These are phyloP conservation scores for Ilyonectria sp. DNA, from an alignment of 2,329 filamentous ascomycete genomes.

Conservation along the genomic window DNA sequence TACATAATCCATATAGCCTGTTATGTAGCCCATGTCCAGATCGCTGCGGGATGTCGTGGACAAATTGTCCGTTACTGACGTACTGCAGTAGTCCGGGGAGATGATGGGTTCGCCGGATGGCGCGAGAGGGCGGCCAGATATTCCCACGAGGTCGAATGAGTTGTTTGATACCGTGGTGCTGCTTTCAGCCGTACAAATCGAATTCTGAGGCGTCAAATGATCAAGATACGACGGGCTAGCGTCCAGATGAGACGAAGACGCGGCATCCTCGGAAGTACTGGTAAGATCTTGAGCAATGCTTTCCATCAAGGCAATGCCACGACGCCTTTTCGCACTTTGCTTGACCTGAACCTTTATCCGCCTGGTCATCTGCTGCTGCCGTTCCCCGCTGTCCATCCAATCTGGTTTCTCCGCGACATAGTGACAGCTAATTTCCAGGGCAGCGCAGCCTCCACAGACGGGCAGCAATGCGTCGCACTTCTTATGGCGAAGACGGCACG, in stretches of 20 bases:
- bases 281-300: slow-evolving; percentile 21
- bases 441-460: slow-evolving; percentile 59
- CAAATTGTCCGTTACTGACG: background rate
- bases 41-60: background rate
- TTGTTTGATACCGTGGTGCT: background rate
- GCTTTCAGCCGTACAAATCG: background rate
- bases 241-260: background rate
- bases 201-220: background rate
- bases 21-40: slow-evolving; percentile 25
- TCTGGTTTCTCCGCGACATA: slow-evolving; percentile 60
- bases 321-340: slow-evolving; percentile 41
- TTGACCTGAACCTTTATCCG: slow-evolving; percentile 45
- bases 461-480: slow-evolving; percentile 65
- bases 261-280: background rate
- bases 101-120: background rate
- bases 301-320: slow-evolving; percentile 50
- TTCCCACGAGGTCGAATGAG: background rate
- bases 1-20: slow-evolving; percentile 51
- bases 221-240: background rate
- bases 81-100: background rate
- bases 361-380: slow-evolving; percentile 41
- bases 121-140: background rate
- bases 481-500: slow-evolving; percentile 68
- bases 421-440: slow-evolving; percentile 64
- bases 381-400: slow-evolving; percentile 60